Evolutionary conservation across 2,329 filamentous ascomycete genomes (phyloP), one percentile per base, ranked within the genome.

Genomic region (Drechslera avenae): DNA sequence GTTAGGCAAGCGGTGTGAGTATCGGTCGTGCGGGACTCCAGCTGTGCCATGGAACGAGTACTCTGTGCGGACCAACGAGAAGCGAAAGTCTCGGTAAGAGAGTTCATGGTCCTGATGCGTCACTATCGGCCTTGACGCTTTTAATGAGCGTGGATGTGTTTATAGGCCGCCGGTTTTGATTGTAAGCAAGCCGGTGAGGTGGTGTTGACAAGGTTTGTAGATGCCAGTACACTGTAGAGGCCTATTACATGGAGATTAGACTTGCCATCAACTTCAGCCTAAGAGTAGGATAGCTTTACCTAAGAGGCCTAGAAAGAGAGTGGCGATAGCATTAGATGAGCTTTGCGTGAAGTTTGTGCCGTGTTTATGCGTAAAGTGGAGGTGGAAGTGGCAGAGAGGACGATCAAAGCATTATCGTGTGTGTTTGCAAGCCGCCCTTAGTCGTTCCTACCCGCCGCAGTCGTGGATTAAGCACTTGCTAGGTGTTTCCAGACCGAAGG

Each of bases 391-490:
- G 41, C 18, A 8, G 12, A 9, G 8, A 5, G 7, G 21, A 14
- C 8, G 30, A 35, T 28, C n/a, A 35, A 8, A 18, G 19, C 18
- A 18, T 14, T 19, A 26, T n/a, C 3, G 3, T 13, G n/a, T 9
- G 12, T 35, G 42, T 18, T 30, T 19, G 36, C 13, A 33, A 21
- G 33, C 4, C 23, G n/a, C 10, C 14, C 12, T 41, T 19, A 21
- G 46, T 47, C 17, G 43, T 32, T 39, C 49, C 34, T 55, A 35
- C 52, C 28, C 19, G 31, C 39, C 32, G 34, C 41, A 33, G 41
- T 39, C 4, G 18, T 33, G 16, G 28, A 43, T 39, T 36, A 47
- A 57, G 44, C 50, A 42, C 42, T 28, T 47, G 39, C 48, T 30
- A 48, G 55, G 35, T 28, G n/a, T 19, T 39, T 40, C 14, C 35